Conservation (phyloP, 805 yeast species). For the Candida golubevii region DNA sequence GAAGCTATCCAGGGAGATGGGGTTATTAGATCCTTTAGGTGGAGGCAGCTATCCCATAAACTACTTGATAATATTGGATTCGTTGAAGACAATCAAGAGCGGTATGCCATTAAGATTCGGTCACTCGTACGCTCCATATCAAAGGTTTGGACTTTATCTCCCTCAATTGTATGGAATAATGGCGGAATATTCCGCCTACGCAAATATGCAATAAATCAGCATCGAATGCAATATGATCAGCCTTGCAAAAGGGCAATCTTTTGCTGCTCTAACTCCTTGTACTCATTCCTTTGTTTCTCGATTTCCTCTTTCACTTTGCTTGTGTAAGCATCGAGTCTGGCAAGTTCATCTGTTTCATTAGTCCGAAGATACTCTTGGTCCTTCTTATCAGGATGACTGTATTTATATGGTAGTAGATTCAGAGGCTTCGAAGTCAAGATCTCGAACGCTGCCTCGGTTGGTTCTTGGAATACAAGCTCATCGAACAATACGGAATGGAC, state of each 20-base stretch:
- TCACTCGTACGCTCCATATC: conserved; percentile 15
- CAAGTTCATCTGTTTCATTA: conserved; percentile 39
- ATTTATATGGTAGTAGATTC: conserved; percentile 44
- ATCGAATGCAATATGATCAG: not conserved
- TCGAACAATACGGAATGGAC: conserved; percentile 59
- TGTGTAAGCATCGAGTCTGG: conserved; percentile 37
- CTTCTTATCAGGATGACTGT: conserved; percentile 29
- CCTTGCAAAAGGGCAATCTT: conserved; percentile 34
- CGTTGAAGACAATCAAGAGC: conserved; percentile 11
- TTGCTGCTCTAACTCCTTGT: conserved; percentile 39
- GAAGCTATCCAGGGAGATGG: conserved; percentile 20
- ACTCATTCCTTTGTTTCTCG: conserved; percentile 37
- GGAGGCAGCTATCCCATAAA: conserved; percentile 36
- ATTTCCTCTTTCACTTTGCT: conserved; percentile 37
- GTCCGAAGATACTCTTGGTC: conserved; percentile 40
- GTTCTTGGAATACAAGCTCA: conserved; percentile 92
- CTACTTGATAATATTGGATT: conserved; percentile 22
- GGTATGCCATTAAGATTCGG: conserved; percentile 19
- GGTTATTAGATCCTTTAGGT: conserved; percentile 31
- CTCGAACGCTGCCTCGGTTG: conserved; percentile 85
- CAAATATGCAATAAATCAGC: too few relatives aligned
- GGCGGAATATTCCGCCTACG: conserved; percentile 10
- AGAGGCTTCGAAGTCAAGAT: conserved; percentile 66
- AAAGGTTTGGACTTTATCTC: conserved; percentile 19
- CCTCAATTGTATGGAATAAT: conserved; percentile 10